Base-by-base conservation (phyloP, 2,329 filamentous ascomycete genomes). In the Chaetomium sp. region DNA sequence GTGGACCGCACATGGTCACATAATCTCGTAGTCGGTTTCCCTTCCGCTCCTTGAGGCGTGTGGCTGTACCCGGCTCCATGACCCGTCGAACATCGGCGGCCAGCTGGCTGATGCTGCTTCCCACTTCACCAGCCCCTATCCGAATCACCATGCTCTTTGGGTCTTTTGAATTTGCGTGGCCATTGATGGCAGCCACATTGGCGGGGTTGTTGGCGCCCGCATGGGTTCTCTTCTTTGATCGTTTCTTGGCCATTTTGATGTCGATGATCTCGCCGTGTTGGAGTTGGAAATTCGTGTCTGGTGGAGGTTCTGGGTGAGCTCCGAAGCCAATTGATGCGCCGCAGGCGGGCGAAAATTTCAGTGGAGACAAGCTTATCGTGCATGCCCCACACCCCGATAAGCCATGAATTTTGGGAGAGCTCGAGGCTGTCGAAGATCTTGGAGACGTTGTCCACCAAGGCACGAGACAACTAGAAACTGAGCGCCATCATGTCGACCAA, bases 81-180 rank as follows among this genome's bases (percentile, higher is more conserved):
- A 97, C 92, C 54, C 80, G 80, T 65, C 94, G 85, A 57, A 97
- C 88, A 74, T 99, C 94, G 64, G 88, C 85, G 27, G 92, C 91
- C 64, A 99, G 78, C 74, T 97, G 91, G 70, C 87, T 92, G 65
- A 99, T 82, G 70, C 88, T 95, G 57, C 89, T 84, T 56, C 94
- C 94, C 52, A 99, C 90, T 69, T 96, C 89, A 66, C 91, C 88
- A 65, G 91, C 92, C 65, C 94, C 94, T 66, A 96, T 91, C 64
- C 94, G 89, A 72, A 99, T 96, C 56, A 99, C 92, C 92, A 99
- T 96, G 70, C 88, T 95, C 79, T 96, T 96, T 37, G 94, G 94
- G 51, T 85, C 80, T 61, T 85, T 83, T 52, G 80, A 78, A 32
- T 84, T 80, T 56, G 82, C 80, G 71, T 85, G 83, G 55, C 82